These are phyloP conservation scores for Aspergillus ellipticus DNA, from an alignment of 495 filamentous ascomycete species.

Conservation along the genomic window DNA sequence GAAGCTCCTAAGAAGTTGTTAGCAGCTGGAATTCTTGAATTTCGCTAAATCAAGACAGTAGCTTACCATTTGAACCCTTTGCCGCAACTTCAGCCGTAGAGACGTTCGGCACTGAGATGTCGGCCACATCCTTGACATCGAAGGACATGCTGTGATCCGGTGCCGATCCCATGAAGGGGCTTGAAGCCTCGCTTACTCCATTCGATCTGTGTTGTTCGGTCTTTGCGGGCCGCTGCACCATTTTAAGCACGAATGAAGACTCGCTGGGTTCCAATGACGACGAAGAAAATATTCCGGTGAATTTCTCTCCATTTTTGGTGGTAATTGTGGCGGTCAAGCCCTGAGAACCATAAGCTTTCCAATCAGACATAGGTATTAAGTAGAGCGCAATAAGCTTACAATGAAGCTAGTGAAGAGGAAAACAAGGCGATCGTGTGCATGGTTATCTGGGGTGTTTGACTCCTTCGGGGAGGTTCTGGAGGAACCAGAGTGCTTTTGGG, in stretches of 20 bases:
- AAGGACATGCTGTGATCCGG: constrained; percentile 73
- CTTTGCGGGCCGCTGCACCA: constrained; percentile 65
- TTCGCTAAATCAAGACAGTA: background rate
- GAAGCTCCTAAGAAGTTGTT: constrained; percentile 36
- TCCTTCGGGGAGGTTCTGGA: constrained; percentile 45
- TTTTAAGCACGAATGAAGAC: constrained; percentile 69
- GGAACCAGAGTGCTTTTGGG: constrained; percentile 38
- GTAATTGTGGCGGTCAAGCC: constrained; percentile 65
- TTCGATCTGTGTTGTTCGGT: constrained; percentile 51
- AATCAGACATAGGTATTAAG: constrained; percentile 1
- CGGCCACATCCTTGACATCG: constrained; percentile 70
- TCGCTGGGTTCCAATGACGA: constrained; percentile 55
- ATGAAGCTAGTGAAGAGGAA: constrained; percentile 61
- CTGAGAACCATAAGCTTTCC: constrained; percentile 42
- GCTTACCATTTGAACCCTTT: constrained; percentile 69
- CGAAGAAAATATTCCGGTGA: constrained; percentile 65
- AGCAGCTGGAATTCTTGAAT: constrained; percentile 5
- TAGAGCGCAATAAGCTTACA: constrained; percentile 41
- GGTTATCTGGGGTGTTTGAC: constrained; percentile 55
- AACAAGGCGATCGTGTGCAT: constrained; percentile 62
- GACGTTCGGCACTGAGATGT: constrained; percentile 60
- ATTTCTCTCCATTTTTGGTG: constrained; percentile 67
- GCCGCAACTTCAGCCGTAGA: constrained; percentile 42
- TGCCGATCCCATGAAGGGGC: constrained; percentile 56
- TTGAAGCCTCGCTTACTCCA: constrained; percentile 46